phyloP scores from a whole-genome alignment of 768 basidiomycete species.

The Tulasnella sp. region DNA sequence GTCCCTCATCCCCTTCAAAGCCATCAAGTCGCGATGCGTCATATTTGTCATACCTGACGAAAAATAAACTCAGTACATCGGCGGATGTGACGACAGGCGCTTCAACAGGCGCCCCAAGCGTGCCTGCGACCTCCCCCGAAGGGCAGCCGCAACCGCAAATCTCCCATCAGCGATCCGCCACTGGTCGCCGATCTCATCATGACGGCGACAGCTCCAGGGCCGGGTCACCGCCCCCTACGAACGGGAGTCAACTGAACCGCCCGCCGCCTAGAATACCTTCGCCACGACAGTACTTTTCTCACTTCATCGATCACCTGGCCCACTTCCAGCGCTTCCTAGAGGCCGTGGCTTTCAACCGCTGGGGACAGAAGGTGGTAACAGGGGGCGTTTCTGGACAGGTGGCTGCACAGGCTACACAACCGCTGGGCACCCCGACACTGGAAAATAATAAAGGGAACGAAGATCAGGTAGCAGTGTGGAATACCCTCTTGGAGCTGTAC shows the following conservation, averaged over 20 bases:
- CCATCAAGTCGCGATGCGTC: slow-evolving; percentile 36
- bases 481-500: slow-evolving; percentile 89
- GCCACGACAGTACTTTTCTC: slow-evolving; percentile 80
- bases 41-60: slow-evolving; percentile 70
- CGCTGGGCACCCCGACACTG: slow-evolving; percentile 22
- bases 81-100: background rate
- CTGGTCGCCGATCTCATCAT: slow-evolving; percentile 11
- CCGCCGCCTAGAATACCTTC: slow-evolving; percentile 50
- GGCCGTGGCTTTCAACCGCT: slow-evolving; percentile 65
- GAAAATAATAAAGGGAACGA: slow-evolving; percentile 44
- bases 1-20: slow-evolving; percentile 20
- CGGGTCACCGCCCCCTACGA: slow-evolving; percentile 17
- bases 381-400: slow-evolving; percentile 16
- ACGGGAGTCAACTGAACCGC: slow-evolving; percentile 6
- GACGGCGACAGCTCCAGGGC: slow-evolving; percentile 22
- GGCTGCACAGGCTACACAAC: slow-evolving; percentile 14
- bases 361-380: slow-evolving; percentile 53
- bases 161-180: background rate
- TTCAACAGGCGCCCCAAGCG: background rate
- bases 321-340: slow-evolving; percentile 85
- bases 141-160: background rate
- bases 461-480: slow-evolving; percentile 86
- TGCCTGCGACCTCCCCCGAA: background rate
- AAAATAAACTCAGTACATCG: slow-evolving; percentile 37
- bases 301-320: slow-evolving; percentile 81